Evolutionary conservation across 257 asterid genomes (phyloP).

Genomic region (Nicotiana otophora): DNA sequence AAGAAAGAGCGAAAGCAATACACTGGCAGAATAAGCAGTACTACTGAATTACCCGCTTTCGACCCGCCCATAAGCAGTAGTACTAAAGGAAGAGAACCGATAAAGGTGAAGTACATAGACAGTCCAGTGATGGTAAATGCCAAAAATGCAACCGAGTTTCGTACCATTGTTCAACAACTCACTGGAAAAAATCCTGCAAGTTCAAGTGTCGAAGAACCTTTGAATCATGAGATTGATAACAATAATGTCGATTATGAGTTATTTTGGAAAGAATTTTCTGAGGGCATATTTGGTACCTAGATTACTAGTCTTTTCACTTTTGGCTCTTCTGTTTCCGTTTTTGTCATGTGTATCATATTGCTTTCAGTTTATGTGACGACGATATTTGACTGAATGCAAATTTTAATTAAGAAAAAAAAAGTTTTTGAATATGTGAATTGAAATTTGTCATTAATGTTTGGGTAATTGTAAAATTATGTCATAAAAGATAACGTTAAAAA

Average conservation of each 20-base stretch:
- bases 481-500: too few species aligned
- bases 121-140: conserved; percentile 29
- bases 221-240: not conserved
- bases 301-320: not conserved
- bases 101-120: conserved; percentile 29
- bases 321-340: not conserved
- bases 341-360: too few species aligned
- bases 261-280: not conserved
- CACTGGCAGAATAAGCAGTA: too few species aligned
- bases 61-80: not conserved
- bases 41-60: too few species aligned
- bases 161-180: conserved; percentile 31
- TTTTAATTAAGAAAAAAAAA: too few species aligned
- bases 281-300: not conserved
- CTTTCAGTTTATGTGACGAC: too few species aligned
- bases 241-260: not conserved
- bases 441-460: too few species aligned
- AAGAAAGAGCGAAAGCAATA: not conserved
- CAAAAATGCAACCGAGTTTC: conserved; percentile 24
- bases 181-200: conserved; percentile 20
- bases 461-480: too few species aligned
- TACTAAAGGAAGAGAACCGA: conserved; percentile 4
- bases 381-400: too few species aligned
- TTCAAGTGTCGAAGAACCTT: not conserved
- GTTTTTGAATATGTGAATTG: too few species aligned